Conservation (phyloP, 2,329 filamentous ascomycete species). For the Stylonectria norvegica region DNA sequence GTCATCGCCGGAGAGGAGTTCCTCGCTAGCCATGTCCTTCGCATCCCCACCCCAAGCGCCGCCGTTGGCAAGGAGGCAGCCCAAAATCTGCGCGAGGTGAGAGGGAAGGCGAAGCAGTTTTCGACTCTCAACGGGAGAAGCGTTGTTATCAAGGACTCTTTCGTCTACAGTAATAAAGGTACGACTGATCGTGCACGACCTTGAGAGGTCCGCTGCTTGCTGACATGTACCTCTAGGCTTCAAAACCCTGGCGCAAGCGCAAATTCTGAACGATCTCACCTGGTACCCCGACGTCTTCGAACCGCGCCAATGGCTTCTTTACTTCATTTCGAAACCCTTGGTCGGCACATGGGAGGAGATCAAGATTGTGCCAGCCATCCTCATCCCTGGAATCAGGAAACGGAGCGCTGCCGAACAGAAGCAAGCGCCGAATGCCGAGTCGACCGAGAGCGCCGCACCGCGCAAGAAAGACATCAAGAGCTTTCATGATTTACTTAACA, state of each 20-base stretch:
- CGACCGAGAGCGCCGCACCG: slow-evolving; percentile 41
- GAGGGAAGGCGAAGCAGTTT: slow-evolving; percentile 92
- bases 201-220: slow-evolving; percentile 11
- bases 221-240: slow-evolving; percentile 60
- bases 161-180: slow-evolving; percentile 97
- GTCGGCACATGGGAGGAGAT: slow-evolving; percentile 78
- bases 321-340: slow-evolving; percentile 89
- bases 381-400: slow-evolving; percentile 45
- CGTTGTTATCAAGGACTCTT: slow-evolving; percentile 89
- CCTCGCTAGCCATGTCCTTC: slow-evolving; percentile 91
- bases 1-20: slow-evolving; percentile 90
- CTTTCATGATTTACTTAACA: slow-evolving; percentile 83
- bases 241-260: slow-evolving; percentile 85
- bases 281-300: slow-evolving; percentile 91
- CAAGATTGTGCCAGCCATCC: slow-evolving; percentile 64
- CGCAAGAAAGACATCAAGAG: slow-evolving; percentile 86
- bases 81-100: slow-evolving; percentile 74
- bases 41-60: slow-evolving; percentile 60
- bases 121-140: slow-evolving; percentile 89
- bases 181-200: slow-evolving; percentile 9
- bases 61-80: slow-evolving; percentile 52
- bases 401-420: slow-evolving; percentile 37
- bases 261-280: slow-evolving; percentile 76
- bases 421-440: slow-evolving; percentile 35
- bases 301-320: slow-evolving; percentile 89